Evolutionary conservation across 2,329 filamentous ascomycete genomes (phyloP).

Genomic region (Sporothrix protearum): DNA sequence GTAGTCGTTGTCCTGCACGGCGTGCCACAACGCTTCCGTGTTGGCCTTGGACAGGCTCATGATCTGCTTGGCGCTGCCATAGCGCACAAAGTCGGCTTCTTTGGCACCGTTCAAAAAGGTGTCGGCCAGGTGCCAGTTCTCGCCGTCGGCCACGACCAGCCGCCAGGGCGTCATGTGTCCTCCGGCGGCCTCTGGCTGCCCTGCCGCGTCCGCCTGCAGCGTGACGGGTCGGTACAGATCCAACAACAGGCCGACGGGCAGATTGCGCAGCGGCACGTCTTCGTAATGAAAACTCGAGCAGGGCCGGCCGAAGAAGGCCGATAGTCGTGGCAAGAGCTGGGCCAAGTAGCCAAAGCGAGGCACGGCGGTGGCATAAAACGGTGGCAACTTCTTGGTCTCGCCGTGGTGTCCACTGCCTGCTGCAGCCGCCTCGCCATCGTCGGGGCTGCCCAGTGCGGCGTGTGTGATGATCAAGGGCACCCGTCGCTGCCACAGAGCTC

Average conservation of each 20-base stretch:
- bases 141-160: constrained; percentile 52
- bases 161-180: constrained; percentile 48
- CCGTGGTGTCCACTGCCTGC: not conserved
- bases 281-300: constrained; percentile 60
- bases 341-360: constrained; percentile 60
- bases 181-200: not conserved
- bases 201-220: not conserved
- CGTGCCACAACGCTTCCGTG: constrained; percentile 76
- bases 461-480: constrained; percentile 56
- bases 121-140: constrained; percentile 58
- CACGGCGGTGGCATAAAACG: constrained; percentile 48
- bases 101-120: constrained; percentile 64
- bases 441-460: constrained; percentile 32
- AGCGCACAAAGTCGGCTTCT: constrained; percentile 80
- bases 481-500: constrained; percentile 53
- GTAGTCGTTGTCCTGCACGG: constrained; percentile 75
- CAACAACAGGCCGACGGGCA: constrained; percentile 52
- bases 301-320: constrained; percentile 50
- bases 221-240: constrained; percentile 53
- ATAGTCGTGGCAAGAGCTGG: constrained; percentile 53
- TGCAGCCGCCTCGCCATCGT: not conserved
- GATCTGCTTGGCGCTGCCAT: constrained; percentile 82
- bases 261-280: constrained; percentile 50
- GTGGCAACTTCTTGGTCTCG: not conserved
- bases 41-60: constrained; percentile 85